Base-by-base conservation (phyloP, 2,329 filamentous ascomycete species). In the Fusarium cyanostomum region DNA sequence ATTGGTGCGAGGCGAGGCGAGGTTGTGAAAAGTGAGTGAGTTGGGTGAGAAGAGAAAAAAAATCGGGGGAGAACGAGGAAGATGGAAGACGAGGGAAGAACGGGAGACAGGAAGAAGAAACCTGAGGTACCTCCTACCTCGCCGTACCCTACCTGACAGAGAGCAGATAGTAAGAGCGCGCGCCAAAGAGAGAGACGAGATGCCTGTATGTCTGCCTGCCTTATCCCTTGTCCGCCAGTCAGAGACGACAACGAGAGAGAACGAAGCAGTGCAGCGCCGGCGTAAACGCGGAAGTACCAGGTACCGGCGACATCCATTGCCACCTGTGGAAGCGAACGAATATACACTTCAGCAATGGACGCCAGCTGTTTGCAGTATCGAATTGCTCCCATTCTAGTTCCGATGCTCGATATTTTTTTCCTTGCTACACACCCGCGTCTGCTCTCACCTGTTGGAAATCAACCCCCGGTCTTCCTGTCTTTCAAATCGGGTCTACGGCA, bases 311-410 rank as follows among this genome's bases (percentile, higher is more conserved):
- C 61, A 48, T 28, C 49, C 61, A 48, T 28, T 51, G 54, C 54
- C 59, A 66, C n/a, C n/a, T n/a, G n/a, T n/a, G 67, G 59, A 62
- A 67, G 61, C 61, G 62, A 58, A 61, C n/a, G n/a, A n/a, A n/a
- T n/a, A n/a, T 49, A 62, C 52, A 50, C 58, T 65, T 70, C 50
- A 49, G 63, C 48, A 65, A 52, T 68, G 62, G 64, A 56, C 59
- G 64, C 67, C 64, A 65, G 46, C 62, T 68, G 68, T 68, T 70
- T 71, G 66, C 66, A 68, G 68, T 58, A 52, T 64, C 59, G 45
- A 62, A 61, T 56, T 52, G 53, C 50, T 63, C 52, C 56, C 54
- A 38, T 62, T 58, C 54, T 39, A 56, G 57, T 52, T 55, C 58
- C 52, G 52, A 56, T 50, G 39, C 38, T 64, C 49, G 44, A 53